A percentile compares a stretch with the other conserved stretches of the same genome.
phyloP scores from a whole-genome alignment of 108 stramenopile genomes.

The Pelagomonas calceolata region DNA sequence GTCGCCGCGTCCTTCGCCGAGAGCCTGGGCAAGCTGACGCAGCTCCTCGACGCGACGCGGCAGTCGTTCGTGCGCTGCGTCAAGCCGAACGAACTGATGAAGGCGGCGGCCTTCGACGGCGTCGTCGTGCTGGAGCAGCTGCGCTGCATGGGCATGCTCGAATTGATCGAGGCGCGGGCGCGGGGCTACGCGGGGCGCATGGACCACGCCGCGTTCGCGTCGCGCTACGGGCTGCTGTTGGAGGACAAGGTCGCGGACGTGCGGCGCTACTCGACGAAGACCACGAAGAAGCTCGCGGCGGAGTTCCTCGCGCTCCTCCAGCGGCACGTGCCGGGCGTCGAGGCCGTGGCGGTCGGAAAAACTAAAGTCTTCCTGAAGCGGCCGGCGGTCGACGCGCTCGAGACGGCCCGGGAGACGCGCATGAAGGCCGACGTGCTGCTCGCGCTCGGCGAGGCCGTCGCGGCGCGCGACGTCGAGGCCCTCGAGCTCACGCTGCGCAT shows the following conservation, averaged over 20 bases:
- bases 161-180: not conserved
- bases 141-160: constrained; percentile 13
- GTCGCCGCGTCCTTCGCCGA: constrained; percentile 2
- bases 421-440: not conserved
- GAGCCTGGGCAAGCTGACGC: not conserved
- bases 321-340: no score
- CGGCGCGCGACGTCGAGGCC: not conserved
- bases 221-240: not conserved
- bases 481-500: not conserved
- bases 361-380: not conserved
- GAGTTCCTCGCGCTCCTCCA: not conserved
- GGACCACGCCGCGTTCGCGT: not conserved
- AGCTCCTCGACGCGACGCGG: not conserved
- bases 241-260: not conserved
- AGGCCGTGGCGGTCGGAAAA: not conserved
- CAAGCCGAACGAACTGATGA: constrained; percentile 1
- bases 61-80: constrained; percentile 15
- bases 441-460: not conserved
- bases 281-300: not conserved
- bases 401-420: not conserved
- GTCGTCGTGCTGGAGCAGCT: constrained; percentile 13
- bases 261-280: not conserved
- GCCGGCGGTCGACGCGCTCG: not conserved
- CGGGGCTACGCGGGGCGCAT: not conserved
- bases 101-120: not conserved